Evolutionary conservation across 306 rosid genomes (phyloP).

Genomic region (Malus asiatica): DNA sequence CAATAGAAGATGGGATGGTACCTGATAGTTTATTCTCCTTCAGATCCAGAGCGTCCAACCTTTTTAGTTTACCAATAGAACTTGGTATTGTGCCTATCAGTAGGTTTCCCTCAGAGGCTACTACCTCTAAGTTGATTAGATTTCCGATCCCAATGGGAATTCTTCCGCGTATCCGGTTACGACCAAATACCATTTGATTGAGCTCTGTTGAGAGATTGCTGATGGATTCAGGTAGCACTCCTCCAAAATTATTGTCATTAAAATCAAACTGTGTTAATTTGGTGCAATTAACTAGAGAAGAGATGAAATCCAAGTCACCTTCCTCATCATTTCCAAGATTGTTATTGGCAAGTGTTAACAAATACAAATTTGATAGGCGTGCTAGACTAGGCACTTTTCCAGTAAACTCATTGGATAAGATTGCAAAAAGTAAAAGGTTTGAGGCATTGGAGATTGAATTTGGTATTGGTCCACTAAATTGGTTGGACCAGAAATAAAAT

Average conservation of each 20-base stretch:
- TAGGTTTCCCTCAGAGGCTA: background rate
- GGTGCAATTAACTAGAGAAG: conserved; percentile 14
- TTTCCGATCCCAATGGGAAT: conserved; percentile 19
- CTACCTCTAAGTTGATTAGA: background rate
- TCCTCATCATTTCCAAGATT: conserved; percentile 11
- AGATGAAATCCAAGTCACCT: conserved; percentile 17
- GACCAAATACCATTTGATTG: too few species aligned
- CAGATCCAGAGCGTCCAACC: background rate
- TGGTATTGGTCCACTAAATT: conserved; percentile 19
- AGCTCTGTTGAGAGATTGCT: conserved; percentile 15
- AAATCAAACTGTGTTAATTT: background rate
- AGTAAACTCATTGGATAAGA: background rate
- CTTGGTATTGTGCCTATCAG: conserved; percentile 18
- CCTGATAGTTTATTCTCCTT: conserved; percentile 1
- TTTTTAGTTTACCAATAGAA: conserved; percentile 5
- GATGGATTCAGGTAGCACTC: conserved; percentile 1
- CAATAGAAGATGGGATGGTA: conserved; percentile 18
- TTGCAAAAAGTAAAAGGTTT: background rate
- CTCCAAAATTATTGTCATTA: conserved; percentile 14
- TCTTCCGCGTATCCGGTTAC: conserved; percentile 1
- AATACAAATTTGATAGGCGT: background rate
- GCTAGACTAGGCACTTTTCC: conserved; percentile 24
- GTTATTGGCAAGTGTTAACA: background rate
- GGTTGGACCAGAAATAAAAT: background rate
- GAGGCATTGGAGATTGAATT: conserved; percentile 17